Percentiles rank a stretch among this genome's conserved stretches.
These are phyloP conservation scores for Aspergillus terreus DNA, from an alignment of 2,329 filamentous ascomycete species.

Conservation along the genomic window DNA sequence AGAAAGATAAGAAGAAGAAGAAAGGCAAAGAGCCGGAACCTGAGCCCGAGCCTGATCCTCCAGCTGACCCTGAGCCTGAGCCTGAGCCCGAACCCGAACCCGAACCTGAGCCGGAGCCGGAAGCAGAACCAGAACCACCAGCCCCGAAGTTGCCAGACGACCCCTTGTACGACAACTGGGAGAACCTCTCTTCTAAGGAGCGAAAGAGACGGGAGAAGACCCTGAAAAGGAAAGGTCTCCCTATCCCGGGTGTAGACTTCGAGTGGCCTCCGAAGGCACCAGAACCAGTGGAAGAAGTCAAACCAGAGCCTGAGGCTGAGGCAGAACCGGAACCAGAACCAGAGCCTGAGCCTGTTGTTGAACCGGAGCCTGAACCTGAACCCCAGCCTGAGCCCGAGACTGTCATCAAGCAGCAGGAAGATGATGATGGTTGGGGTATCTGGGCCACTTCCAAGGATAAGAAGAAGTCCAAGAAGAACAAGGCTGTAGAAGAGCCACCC, in stretches of 20 bases:
- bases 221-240: slow-evolving; percentile 24
- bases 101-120: slow-evolving; percentile 19
- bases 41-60: slow-evolving; percentile 25
- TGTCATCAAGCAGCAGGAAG: slow-evolving; percentile 20
- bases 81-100: slow-evolving; percentile 18
- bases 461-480: slow-evolving; percentile 48
- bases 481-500: slow-evolving; percentile 40
- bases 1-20: slow-evolving; percentile 31
- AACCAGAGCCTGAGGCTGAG: slow-evolving; percentile 14
- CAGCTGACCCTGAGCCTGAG: slow-evolving; percentile 26
- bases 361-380: slow-evolving; percentile 24
- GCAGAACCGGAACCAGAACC: slow-evolving; percentile 21
- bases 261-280: slow-evolving; percentile 20
- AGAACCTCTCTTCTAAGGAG: slow-evolving; percentile 36
- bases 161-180: slow-evolving; percentile 34
- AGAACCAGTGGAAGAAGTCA: slow-evolving; percentile 19
- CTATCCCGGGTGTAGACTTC: slow-evolving; percentile 28
- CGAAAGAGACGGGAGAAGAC: slow-evolving; percentile 43
- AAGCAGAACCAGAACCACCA: slow-evolving; percentile 20
- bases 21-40: slow-evolving; percentile 18
- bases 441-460: slow-evolving; percentile 43
- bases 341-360: slow-evolving; percentile 22
- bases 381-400: slow-evolving; percentile 30
- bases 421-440: slow-evolving; percentile 29
- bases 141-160: slow-evolving; percentile 33